Evolutionary conservation across 2,329 filamentous ascomycete genomes (phyloP).

Genomic region (Scedosporium boydii): DNA sequence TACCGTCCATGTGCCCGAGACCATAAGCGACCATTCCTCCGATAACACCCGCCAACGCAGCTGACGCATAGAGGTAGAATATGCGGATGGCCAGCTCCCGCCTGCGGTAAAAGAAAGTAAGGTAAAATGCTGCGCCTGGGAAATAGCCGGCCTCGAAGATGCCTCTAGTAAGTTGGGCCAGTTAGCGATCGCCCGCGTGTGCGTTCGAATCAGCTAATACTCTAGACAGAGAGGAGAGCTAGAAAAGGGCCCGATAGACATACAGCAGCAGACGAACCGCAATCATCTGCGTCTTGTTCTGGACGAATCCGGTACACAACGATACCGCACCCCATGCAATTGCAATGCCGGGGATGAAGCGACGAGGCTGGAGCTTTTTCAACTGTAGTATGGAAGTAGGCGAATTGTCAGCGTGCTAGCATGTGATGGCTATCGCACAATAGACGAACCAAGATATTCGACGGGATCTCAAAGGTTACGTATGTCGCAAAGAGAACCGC

Average conservation of each 20-base stretch:
- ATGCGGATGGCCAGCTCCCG: constrained; percentile 16
- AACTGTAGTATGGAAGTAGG: constrained; percentile 11
- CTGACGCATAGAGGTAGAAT: constrained; percentile 16
- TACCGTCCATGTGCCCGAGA: constrained; percentile 44
- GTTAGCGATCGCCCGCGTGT: background rate
- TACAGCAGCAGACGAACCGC: constrained; percentile 30
- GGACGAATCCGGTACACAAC: constrained; percentile 36
- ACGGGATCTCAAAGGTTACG: constrained; percentile 31
- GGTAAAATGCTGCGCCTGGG: constrained; percentile 23
- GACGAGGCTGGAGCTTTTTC: constrained; percentile 25
- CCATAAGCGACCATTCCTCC: constrained; percentile 20
- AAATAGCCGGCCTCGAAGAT: constrained; percentile 36
- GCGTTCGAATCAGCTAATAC: too few species aligned
- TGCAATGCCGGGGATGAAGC: constrained; percentile 28
- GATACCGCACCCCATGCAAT: constrained; percentile 35
- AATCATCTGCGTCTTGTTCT: constrained; percentile 27
- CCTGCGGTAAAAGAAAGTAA: constrained; percentile 16
- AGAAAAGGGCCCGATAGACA: background rate
- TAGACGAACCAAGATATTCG: constrained; percentile 20
- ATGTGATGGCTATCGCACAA: too few species aligned
- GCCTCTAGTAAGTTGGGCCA: constrained; percentile 14
- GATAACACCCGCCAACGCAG: constrained; percentile 10
- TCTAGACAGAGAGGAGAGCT: too few species aligned
- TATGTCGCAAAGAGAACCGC: constrained; percentile 25
- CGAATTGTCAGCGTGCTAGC: too few species aligned